Evolutionary conservation across 2,329 filamentous ascomycete genomes (phyloP), one percentile per base, ranked within the genome.

Genomic region (Dactylonectria estremocensis): DNA sequence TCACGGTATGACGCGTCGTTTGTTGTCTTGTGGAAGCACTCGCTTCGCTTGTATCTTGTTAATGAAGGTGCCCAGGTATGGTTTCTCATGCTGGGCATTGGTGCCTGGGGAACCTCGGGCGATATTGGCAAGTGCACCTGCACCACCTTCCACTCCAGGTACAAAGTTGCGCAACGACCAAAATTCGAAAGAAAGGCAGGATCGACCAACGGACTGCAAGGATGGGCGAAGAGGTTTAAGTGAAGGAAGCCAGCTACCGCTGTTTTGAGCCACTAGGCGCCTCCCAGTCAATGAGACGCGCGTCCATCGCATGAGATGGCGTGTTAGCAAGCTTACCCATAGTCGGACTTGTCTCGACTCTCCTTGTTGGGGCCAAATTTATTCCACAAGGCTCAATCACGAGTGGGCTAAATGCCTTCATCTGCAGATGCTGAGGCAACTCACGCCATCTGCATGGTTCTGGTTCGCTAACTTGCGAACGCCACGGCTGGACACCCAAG

Each of bases 41-140:
- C 55, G 55, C 43, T 58, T 58, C 43, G 18, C 18, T 50, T 45
- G 31, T 20, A 31, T 35, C n/a, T 50, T 40, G 13, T 35, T 22
- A 40, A 28, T 48, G n/a, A n/a, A n/a, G n/a, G n/a, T n/a, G n/a
- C n/a, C n/a, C n/a, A n/a, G n/a, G n/a, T 31, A 18, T 35, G 49
- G 13, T 35, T 53, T 9, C 31, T 35, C 31, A 35, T 53, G 31
- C 35, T 53, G 20, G n/a, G 45, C 18, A 35, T 60, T 43, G 37
- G n/a, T 65, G 50, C 62, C 56, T 65, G 18, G 62, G 56, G 62
- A 48, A 55, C 40, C 8, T 10, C 16, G 14, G 16, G 43, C 22
- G 13, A 40, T 31, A 33, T 11, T 37, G 40, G 54, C 22, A 45
- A 49, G 48, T 50, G 48, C 48, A 31, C 24, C 24, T 28, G 24